Percentiles rank a stretch among this genome's conserved stretches.
Conservation (phyloP, 2,329 filamentous ascomycete species). For the Cladosporium sp. region DNA sequence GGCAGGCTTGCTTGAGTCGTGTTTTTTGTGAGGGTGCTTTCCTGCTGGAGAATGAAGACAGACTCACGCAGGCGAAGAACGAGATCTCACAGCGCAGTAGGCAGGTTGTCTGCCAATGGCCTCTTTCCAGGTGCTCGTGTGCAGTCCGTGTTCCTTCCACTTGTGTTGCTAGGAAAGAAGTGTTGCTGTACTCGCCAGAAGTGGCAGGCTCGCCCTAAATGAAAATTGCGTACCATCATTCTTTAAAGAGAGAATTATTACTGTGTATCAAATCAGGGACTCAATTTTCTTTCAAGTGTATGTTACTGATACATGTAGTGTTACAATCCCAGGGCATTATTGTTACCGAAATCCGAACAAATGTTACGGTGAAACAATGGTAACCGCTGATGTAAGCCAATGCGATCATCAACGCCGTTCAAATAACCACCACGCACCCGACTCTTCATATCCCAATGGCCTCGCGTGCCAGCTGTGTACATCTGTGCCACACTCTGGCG, state of each 20-base stretch:
- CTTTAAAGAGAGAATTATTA: not conserved
- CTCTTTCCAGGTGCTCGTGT: not conserved
- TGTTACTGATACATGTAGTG: not conserved
- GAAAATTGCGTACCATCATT: not conserved
- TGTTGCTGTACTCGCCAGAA: not conserved
- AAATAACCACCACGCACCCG: not conserved
- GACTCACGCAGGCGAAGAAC: not conserved
- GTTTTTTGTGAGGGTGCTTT: conserved; percentile 14
- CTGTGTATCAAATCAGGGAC: not conserved
- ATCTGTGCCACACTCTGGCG: not conserved
- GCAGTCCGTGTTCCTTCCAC: not conserved
- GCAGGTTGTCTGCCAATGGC: not conserved
- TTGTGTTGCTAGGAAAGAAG: not conserved
- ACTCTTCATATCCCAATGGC: not conserved
- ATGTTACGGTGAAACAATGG: not conserved
- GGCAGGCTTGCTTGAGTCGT: conserved; percentile 4
- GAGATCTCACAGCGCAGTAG: not conserved
- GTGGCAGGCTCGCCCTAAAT: not conserved
- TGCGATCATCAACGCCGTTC: not conserved
- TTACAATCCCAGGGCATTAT: not conserved
- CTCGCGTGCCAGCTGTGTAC: not conserved
- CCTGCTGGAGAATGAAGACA: not conserved
- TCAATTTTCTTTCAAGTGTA: not conserved
- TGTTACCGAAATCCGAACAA: not conserved
- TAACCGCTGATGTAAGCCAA: not conserved